These are phyloP conservation scores for Komagataella kurtzmanii DNA, from an alignment of 805 yeast species.

Conservation along the genomic window DNA sequence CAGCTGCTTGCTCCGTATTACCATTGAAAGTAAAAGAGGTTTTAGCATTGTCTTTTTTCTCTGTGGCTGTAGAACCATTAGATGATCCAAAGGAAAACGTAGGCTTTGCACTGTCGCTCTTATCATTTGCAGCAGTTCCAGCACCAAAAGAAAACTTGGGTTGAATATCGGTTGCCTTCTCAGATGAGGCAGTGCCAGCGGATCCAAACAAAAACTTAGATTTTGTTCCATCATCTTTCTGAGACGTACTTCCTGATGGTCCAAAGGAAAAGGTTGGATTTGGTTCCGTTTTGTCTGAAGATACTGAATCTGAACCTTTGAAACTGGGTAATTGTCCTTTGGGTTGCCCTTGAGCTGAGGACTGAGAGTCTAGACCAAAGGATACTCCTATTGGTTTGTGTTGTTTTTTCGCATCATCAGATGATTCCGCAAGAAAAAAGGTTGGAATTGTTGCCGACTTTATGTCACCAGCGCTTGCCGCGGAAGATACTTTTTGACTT, in stretches of 20 bases:
- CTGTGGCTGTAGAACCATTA: not conserved
- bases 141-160: not conserved
- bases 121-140: not conserved
- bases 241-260: not conserved
- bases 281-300: not conserved
- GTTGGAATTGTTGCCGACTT: not conserved
- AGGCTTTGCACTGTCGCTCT: not conserved
- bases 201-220: not conserved
- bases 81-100: slow-evolving; percentile 1
- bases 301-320: not conserved
- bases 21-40: slow-evolving; percentile 6
- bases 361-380: not conserved
- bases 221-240: not conserved
- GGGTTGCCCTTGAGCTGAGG: not conserved
- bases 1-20: not conserved
- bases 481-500: not conserved
- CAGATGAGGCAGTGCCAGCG: not conserved
- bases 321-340: not conserved
- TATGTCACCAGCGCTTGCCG: not conserved
- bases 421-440: slow-evolving; percentile 1
- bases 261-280: not conserved
- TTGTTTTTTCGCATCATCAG: slow-evolving; percentile 1
- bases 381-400: slow-evolving; percentile 3
- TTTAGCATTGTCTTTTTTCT: slow-evolving; percentile 3
- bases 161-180: not conserved